Base-by-base conservation (phyloP, 495 filamentous ascomycete species). In the Bombardia bombarda region DNA sequence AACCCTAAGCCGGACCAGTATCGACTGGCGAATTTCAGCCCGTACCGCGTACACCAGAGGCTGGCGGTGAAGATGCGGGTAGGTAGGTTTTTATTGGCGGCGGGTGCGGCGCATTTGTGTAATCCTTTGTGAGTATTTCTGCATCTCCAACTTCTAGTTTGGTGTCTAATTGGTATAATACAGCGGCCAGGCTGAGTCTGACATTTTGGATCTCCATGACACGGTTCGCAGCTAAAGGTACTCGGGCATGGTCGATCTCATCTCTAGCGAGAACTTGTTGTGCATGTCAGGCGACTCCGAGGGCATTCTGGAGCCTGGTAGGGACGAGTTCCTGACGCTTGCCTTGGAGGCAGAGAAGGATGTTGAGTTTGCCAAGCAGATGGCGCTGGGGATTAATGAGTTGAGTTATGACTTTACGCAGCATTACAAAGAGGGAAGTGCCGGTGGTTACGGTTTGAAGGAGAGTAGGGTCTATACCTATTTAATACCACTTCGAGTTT, bases 71-170 rank as follows among this genome's bases (percentile, higher is more conserved):
- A 51, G 10, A 74, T 79, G 47, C 66, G 75, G 25, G 73, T 74
- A 1, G 77, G 78, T 0, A 65, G 70, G 6, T 51, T 80, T 17
- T 21, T 75, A 3, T 61, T 81, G 0, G 75, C 70, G 1, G 78
- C 77, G 8, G 78, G 80, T 61, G 75, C 78, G 17, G 72, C 70
- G 13, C 72, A 76, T 52, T 41, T 76, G 19, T 74, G 71, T 50
- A 76, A 76, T 56, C 72, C 72, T 3, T 71, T 42, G 40, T 32
- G 24, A 33, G 28, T 33, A 5, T 32, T 33, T 2, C 35, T n/a
- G 16, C 13, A 13, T 26, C 6, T 26, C 12, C 25, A 14, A 20
- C 3, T 28, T 26, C 8, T 16, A 4, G 31, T 7, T 32, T 12
- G 5, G 14, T 36, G 16, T 36, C 8, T 8, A 7, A 28, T 7